phyloP scores from a whole-genome alignment of 176 grass and related monocot genomes.

The Sorghum bicolor region Sorghum_bicolor_NCBIv3 NC_012875.2:52586001-52586500 shows the following conservation, averaged over 20 bases:
- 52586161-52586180: constrained; percentile 24
- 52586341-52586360: constrained; percentile 41
- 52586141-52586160: constrained; percentile 16
- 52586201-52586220: constrained; percentile 37
- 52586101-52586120: constrained; percentile 22
- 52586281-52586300: constrained; percentile 46
- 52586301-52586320: constrained; percentile 39
- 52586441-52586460: constrained; percentile 38
- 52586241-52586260: constrained; percentile 22
- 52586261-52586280: constrained; percentile 44
- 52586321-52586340: constrained; percentile 45
- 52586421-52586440: constrained; percentile 28
- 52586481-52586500: constrained; percentile 32
- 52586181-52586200: constrained; percentile 29
- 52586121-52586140: constrained; percentile 33
- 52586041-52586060: background rate
- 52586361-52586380: constrained; percentile 45
- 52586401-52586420: background rate
- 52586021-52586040: constrained; percentile 25
- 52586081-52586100: constrained; percentile 15
- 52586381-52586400: constrained; percentile 35
- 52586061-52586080: background rate
- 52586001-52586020: constrained; percentile 21
- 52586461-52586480: background rate
- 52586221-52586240: constrained; percentile 43